phyloP scores from a whole-genome alignment of 148 eudicot genomes.

The Drosera capensis region DNA sequence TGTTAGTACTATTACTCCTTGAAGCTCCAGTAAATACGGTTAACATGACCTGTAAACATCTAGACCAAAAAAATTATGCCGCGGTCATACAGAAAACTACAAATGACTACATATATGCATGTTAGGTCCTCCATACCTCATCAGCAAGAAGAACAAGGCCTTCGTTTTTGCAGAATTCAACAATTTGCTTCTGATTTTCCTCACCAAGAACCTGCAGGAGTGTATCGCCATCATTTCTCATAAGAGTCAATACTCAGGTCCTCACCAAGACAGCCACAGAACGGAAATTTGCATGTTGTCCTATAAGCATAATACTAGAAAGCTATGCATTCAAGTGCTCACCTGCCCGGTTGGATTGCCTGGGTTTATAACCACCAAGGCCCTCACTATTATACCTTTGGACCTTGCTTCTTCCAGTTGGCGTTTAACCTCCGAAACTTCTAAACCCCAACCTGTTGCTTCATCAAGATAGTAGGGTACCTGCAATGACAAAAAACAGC shows the following conservation, averaged over 20 bases:
- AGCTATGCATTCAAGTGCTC: no score
- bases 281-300: no score
- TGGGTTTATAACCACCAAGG: slow-evolving; percentile 94
- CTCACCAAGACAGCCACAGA: not conserved
- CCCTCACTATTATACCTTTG: slow-evolving; percentile 61
- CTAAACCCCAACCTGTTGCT: slow-evolving; percentile 87
- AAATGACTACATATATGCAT: no score
- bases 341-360: slow-evolving; percentile 99
- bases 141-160: slow-evolving; percentile 91
- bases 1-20: no score
- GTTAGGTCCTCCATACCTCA: no score
- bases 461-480: slow-evolving; percentile 94
- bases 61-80: no score
- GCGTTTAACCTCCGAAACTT: slow-evolving; percentile 59
- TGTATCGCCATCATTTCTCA: slow-evolving; percentile 2
- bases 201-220: slow-evolving; percentile 68
- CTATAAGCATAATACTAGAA: no score
- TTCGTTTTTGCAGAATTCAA: slow-evolving; percentile 83
- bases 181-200: slow-evolving; percentile 67
- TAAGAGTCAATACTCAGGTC: slow-evolving; percentile 1
- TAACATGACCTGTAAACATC: no score
- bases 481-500: slow-evolving; percentile 17
- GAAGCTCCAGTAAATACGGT: no score
- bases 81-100: no score
- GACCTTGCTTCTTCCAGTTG: slow-evolving; percentile 74